Evolutionary conservation across 169 alveolate species (phyloP).

Genomic region (Plasmodium coatneyi): DNA sequence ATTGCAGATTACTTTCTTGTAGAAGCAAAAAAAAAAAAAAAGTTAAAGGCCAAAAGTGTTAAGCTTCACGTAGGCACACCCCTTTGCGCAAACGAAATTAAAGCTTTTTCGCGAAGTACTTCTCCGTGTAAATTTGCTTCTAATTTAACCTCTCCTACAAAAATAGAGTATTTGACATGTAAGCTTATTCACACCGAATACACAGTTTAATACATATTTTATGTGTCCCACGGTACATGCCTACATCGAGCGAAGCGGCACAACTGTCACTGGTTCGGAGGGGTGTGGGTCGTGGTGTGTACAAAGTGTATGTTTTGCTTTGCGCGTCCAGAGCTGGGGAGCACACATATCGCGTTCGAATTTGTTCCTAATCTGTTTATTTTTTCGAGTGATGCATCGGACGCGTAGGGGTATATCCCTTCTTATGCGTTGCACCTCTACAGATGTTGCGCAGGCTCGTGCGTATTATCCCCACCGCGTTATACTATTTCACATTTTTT

Average conservation of each 20-base stretch:
- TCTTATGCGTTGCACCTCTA: not conserved
- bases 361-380: not conserved
- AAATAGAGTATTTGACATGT: not conserved
- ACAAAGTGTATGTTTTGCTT: not conserved
- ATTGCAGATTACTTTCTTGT: not conserved
- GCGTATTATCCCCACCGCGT: not conserved
- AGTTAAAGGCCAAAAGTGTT: not conserved
- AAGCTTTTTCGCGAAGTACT: not conserved
- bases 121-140: not conserved
- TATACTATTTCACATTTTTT: constrained; percentile 7
- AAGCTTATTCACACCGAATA: not conserved
- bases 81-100: not conserved
- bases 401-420: not conserved
- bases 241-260: not conserved
- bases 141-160: not conserved
- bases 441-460: not conserved
- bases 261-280: not conserved
- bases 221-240: not conserved
- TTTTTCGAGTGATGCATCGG: not conserved
- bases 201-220: not conserved
- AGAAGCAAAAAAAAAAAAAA: not conserved
- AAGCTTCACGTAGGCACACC: not conserved
- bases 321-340: not conserved
- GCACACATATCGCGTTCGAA: not conserved
- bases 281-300: not conserved